Percentiles rank a stretch among this genome's conserved stretches.
phyloP scores from a whole-genome alignment of 176 grass and related monocot genomes.

The Panicum miliaceum region DNA sequence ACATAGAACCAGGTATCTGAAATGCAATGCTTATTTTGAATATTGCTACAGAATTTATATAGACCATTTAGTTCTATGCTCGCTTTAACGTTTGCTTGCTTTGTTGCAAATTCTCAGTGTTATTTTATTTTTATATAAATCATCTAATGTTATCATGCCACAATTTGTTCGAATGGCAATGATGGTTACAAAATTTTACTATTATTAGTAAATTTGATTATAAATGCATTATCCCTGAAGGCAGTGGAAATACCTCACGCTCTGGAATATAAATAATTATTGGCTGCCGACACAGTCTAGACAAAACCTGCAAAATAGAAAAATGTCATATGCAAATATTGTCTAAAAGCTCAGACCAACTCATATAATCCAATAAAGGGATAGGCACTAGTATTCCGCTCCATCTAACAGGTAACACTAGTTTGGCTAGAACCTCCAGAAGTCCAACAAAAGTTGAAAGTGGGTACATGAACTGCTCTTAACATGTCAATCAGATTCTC shows the following conservation, averaged over 20 bases:
- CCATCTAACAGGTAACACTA: constrained; percentile 7
- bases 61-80: constrained; percentile 4
- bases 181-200: neutral
- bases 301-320: constrained; percentile 71
- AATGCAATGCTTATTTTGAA: neutral
- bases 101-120: neutral
- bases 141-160: constrained; percentile 9
- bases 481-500: neutral
- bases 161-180: neutral
- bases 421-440: constrained; percentile 32
- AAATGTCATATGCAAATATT: neutral
- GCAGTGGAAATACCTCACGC: constrained; percentile 62
- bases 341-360: neutral
- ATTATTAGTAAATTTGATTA: constrained; percentile 3
- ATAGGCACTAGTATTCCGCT: constrained; percentile 26
- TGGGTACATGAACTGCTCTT: constrained; percentile 19
- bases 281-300: constrained; percentile 74
- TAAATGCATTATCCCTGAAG: neutral
- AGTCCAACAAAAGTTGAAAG: constrained; percentile 24
- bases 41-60: neutral
- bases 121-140: neutral
- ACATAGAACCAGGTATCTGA: constrained; percentile 15
- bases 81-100: neutral
- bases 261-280: constrained; percentile 96
- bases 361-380: constrained; percentile 36